Evolutionary conservation across 768 basidiomycete genomes (phyloP).

Genomic region (Suillus brevipes): DNA sequence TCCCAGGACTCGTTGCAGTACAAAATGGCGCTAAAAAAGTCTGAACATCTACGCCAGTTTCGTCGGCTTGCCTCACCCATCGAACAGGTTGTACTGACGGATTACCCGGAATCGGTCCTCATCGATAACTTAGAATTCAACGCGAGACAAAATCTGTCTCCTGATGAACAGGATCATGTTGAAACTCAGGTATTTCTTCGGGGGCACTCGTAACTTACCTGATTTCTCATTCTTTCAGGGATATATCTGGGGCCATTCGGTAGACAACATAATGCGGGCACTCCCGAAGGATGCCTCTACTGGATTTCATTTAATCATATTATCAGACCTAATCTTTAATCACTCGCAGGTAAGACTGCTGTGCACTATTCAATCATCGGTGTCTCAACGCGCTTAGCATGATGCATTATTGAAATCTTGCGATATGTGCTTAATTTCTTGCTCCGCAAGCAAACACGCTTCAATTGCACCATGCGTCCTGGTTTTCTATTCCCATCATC

Average conservation of each 20-base stretch:
- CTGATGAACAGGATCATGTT: constrained; percentile 18
- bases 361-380: background rate
- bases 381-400: constrained; percentile 50
- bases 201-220: constrained; percentile 17
- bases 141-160: constrained; percentile 53
- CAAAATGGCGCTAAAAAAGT: constrained; percentile 73
- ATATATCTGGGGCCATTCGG: constrained; percentile 77
- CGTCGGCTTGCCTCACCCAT: background rate
- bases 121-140: constrained; percentile 78
- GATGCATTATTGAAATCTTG: constrained; percentile 78
- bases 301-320: constrained; percentile 76
- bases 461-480: constrained; percentile 47
- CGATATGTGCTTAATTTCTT: constrained; percentile 40
- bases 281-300: constrained; percentile 22
- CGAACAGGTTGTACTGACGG: constrained; percentile 79
- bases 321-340: constrained; percentile 94
- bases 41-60: background rate
- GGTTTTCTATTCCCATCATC: constrained; percentile 89
- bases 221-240: constrained; percentile 44
- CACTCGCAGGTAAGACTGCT: constrained; percentile 72
- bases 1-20: constrained; percentile 78
- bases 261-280: constrained; percentile 33
- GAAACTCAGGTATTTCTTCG: constrained; percentile 37
- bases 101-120: constrained; percentile 83
- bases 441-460: constrained; percentile 20